These are phyloP conservation scores for Hanseniaspora lachancei DNA, from an alignment of 805 yeast genomes.

Conservation along the genomic window DNA sequence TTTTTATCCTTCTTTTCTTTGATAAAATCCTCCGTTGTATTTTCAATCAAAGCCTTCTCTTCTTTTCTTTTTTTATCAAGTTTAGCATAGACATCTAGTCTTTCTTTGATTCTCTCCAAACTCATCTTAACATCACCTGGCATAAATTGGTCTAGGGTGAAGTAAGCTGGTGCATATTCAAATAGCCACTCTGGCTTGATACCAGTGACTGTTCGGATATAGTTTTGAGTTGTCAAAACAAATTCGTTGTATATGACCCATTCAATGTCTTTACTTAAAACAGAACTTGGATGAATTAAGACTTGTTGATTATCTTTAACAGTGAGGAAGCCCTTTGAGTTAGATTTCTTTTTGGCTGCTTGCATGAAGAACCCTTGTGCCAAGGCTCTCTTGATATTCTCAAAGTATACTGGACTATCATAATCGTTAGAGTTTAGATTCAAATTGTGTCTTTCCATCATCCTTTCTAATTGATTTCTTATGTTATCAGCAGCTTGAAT, in stretches of 20 bases:
- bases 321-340: slow-evolving; percentile 72
- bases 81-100: slow-evolving; percentile 35
- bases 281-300: slow-evolving; percentile 84
- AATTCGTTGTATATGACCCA: slow-evolving; percentile 94
- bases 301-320: slow-evolving; percentile 95
- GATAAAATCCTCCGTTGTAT: slow-evolving; percentile 4
- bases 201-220: slow-evolving; percentile 84
- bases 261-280: slow-evolving; percentile 74
- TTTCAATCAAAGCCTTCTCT: slow-evolving; percentile 14
- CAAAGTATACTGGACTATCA: slow-evolving; percentile 56
- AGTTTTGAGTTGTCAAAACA: slow-evolving; percentile 84
- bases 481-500: slow-evolving; percentile 77
- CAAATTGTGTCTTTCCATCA: slow-evolving; percentile 72
- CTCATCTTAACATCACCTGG: slow-evolving; percentile 62
- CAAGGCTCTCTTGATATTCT: slow-evolving; percentile 72
- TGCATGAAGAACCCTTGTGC: slow-evolving; percentile 97
- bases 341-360: slow-evolving; percentile 83
- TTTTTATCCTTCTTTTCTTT: slow-evolving; percentile 7
- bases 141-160: slow-evolving; percentile 48
- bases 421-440: slow-evolving; percentile 57
- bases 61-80: slow-evolving; percentile 19
- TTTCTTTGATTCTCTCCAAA: slow-evolving; percentile 46
- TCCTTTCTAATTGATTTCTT: slow-evolving; percentile 63
- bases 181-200: slow-evolving; percentile 87
- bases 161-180: slow-evolving; percentile 59